These are phyloP conservation scores for Lablab purpureus DNA, from an alignment of 306 rosid genomes.

Conservation along the genomic window DNA sequence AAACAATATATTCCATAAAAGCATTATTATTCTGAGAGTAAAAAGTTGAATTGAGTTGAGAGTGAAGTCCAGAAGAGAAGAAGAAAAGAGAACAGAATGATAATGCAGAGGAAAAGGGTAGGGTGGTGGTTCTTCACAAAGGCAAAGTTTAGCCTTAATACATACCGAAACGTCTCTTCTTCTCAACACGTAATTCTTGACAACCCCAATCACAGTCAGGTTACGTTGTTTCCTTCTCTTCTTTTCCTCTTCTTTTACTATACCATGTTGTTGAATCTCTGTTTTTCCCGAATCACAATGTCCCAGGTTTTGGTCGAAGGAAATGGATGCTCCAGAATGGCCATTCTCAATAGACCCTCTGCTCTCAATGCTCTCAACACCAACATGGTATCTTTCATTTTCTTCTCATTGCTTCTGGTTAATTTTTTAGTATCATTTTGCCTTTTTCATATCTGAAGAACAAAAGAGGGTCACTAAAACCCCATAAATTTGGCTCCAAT, in stretches of 20 bases:
- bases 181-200: constrained; percentile 8
- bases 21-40: too few relatives aligned
- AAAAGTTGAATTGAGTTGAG: background rate
- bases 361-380: constrained; percentile 53
- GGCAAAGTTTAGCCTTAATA: background rate
- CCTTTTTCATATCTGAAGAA: background rate
- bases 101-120: constrained; percentile 10
- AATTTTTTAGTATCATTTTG: background rate
- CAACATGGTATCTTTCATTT: constrained; percentile 19
- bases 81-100: background rate
- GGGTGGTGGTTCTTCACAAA: background rate
- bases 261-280: background rate
- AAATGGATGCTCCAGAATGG: constrained; percentile 38
- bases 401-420: background rate
- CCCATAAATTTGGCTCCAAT: background rate
- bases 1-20: too few relatives aligned
- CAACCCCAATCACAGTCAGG: background rate
- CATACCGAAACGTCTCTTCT: background rate
- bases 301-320: constrained; percentile 43
- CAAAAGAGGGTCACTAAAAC: too few relatives aligned
- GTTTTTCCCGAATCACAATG: background rate
- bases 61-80: background rate
- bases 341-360: constrained; percentile 47
- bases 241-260: background rate
- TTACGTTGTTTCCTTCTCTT: background rate